Percentiles rank a stretch among this genome's conserved stretches.
phyloP scores from a whole-genome alignment of 2,329 filamentous ascomycete species.

The Monosporascus sp. region DNA sequence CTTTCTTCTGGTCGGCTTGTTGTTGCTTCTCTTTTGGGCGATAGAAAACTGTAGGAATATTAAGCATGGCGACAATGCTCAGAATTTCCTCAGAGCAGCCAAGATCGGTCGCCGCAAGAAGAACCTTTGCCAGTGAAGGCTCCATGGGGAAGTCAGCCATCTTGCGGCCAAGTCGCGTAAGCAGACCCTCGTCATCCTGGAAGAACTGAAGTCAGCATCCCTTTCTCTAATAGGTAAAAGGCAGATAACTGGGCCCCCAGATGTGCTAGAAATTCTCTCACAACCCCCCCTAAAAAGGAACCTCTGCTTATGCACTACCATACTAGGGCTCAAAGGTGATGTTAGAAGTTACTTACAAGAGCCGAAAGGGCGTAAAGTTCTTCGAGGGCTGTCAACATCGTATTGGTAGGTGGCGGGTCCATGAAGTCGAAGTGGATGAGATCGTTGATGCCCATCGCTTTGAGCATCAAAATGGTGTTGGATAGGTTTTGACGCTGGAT shows the following conservation, averaged over 20 bases:
- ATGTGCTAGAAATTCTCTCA: too few relatives aligned
- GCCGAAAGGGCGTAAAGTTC: constrained; percentile 90
- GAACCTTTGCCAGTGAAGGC: constrained; percentile 80
- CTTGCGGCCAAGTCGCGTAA: constrained; percentile 87
- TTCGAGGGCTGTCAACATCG: constrained; percentile 93
- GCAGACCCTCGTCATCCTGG: constrained; percentile 80
- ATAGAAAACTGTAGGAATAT: constrained; percentile 82
- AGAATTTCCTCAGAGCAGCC: constrained; percentile 91
- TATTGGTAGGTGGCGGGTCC: constrained; percentile 96
- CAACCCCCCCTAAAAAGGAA: too few relatives aligned
- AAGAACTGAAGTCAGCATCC: background rate
- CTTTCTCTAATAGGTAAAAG: background rate
- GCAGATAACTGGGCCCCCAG: background rate
- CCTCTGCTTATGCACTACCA: too few relatives aligned
- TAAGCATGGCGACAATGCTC: constrained; percentile 91
- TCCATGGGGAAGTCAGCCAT: constrained; percentile 99
- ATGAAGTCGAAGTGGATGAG: constrained; percentile 97
- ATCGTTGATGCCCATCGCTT: constrained; percentile 99
- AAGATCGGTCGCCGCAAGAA: constrained; percentile 83
- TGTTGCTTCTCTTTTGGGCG: constrained; percentile 95
- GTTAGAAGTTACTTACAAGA: constrained; percentile 32
- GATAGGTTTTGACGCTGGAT: constrained; percentile 93
- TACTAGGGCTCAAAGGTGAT: background rate
- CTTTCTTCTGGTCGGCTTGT: constrained; percentile 94
- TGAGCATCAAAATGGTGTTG: constrained; percentile 92